These are phyloP conservation scores for Striga asiatica DNA, from an alignment of 257 asterid species.

Conservation along the genomic window DNA sequence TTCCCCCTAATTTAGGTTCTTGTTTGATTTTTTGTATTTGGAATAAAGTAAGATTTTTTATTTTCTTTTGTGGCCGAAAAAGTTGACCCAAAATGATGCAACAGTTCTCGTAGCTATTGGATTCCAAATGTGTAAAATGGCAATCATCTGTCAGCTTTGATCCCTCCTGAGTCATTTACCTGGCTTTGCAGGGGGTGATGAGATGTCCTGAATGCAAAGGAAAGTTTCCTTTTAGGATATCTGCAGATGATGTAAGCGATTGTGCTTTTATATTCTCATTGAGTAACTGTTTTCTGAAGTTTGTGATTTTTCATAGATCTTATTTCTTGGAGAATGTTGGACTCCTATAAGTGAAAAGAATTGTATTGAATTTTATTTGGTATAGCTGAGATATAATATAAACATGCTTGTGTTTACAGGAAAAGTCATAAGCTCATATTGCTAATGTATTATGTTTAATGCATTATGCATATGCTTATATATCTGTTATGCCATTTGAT, in stretches of 20 bases:
- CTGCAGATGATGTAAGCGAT: slow-evolving; percentile 87
- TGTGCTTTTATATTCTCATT: slow-evolving; percentile 10
- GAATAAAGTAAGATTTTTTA: neutral
- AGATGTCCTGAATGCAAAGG: slow-evolving; percentile 93
- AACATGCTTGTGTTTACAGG: neutral
- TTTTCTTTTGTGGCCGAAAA: neutral
- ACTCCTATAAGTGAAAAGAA: neutral
- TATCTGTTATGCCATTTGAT: slow-evolving; percentile 12
- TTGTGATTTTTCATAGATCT: neutral
- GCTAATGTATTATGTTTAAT: slow-evolving; percentile 7
- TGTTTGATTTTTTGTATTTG: neutral
- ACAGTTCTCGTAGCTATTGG: neutral
- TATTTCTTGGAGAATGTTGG: neutral
- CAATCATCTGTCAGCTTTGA: slow-evolving; percentile 13
- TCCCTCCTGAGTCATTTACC: slow-evolving; percentile 9
- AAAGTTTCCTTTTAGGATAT: slow-evolving; percentile 66
- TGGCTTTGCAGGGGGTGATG: slow-evolving; percentile 84
- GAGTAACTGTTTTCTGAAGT: slow-evolving; percentile 3
- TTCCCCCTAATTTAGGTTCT: slow-evolving; percentile 6
- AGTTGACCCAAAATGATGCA: neutral
- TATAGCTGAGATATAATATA: neutral
- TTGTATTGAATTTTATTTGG: neutral
- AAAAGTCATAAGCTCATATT: slow-evolving; percentile 2
- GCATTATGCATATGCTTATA: slow-evolving; percentile 13
- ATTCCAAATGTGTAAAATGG: neutral